Percentiles rank a stretch among this genome's conserved stretches.
These are phyloP conservation scores for Nitzschia sp. DNA, from an alignment of 108 stramenopile genomes.

Conservation along the genomic window DNA sequence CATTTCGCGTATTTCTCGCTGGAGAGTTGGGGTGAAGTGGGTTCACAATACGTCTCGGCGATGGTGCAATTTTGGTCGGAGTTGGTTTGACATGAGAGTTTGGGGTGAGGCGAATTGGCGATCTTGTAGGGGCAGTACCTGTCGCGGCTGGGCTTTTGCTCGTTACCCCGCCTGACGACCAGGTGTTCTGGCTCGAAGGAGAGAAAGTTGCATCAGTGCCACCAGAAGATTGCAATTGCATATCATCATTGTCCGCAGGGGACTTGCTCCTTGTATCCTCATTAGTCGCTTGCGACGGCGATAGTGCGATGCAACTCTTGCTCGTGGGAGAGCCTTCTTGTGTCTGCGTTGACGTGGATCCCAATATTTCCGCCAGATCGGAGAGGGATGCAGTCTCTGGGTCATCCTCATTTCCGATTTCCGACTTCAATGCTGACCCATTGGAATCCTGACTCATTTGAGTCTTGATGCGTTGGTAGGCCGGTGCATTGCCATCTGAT, in stretches of 20 bases:
- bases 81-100: constrained; percentile 31
- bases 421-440: background rate
- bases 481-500: background rate
- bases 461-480: background rate
- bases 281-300: too few species aligned
- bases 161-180: too few species aligned
- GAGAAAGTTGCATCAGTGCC: too few species aligned
- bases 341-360: background rate
- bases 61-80: constrained; percentile 39
- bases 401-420: background rate
- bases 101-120: constrained; percentile 30
- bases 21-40: constrained; percentile 51
- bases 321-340: background rate
- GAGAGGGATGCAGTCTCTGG: constrained; percentile 29
- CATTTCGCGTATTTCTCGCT: constrained; percentile 51
- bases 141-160: background rate
- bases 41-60: constrained; percentile 40
- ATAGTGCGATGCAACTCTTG: too few species aligned
- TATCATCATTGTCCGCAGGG: too few species aligned
- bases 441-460: background rate
- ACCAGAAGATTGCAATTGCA: too few species aligned
- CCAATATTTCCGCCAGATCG: constrained; percentile 24
- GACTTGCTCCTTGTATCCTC: too few species aligned
- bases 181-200: too few species aligned
- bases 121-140: background rate